Evolutionary conservation across 2,329 filamentous ascomycete species (phyloP), one percentile per base, ranked within the genome.

Genomic region (Colletotrichum paranaense): DNA sequence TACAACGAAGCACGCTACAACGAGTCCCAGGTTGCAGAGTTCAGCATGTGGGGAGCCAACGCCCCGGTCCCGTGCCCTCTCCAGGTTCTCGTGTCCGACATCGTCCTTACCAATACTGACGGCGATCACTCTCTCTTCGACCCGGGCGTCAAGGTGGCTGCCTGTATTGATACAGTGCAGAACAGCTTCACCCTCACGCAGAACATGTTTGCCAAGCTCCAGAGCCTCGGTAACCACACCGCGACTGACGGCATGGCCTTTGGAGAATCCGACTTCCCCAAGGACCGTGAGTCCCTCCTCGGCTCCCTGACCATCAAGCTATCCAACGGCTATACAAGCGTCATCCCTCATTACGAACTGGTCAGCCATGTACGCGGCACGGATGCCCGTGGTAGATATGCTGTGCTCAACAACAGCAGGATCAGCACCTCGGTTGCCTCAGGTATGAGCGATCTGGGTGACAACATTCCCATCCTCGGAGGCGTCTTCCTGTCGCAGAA

Each of bases 271-370:
- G 59, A 63, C 0, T 76, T 71, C 8, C 71, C 75, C 0, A 46
- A 60, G 12, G 65, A 64, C 11, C 57, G 65, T 24, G 71, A 76
- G 53, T 53, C 63, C 5, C 62, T 69, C 35, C 60, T 76, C 5
- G 75, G 75, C 14, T 62, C 70, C 2, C 62, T 76, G n/a, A 76
- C 74, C 0, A 74, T 76, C 28, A 71, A 60, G n/a, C 42, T 76
- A 35, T 57, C 71, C 22, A 75, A 76, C 55, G 74, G 74, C 16
- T 76, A 76, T 35, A 75, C 70, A 14, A 74, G 59, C 3, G 71
- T 75, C 8, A 76, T 76, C n/a, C 75, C 75, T 2, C 75, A 76
- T 22, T 72, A 75, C 74, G 75, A 76, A 42, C 38, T 76, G 8
- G 75, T 76, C 5, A 56, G 26, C 6, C 59, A 74, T 9, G 42